Evolutionary conservation across 1,284 basidiomycete genomes (phyloP).

Genomic region (Sparassis latifolia): DNA sequence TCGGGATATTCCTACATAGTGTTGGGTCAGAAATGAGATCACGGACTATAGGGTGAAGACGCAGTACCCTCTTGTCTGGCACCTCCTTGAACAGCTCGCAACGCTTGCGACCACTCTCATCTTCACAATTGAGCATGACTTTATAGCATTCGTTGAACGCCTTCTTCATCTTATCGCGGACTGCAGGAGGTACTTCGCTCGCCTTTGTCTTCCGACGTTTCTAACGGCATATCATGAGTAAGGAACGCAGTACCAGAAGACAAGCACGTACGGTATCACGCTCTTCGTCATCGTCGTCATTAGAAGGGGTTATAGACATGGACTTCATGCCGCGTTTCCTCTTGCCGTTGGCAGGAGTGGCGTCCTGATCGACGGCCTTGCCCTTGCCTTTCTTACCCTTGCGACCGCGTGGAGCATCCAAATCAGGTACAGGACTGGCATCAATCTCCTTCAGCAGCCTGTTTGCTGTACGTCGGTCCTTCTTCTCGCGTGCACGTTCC

Average conservation of each 20-base stretch:
- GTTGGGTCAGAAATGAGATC: constrained; percentile 4
- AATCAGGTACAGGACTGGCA: constrained; percentile 55
- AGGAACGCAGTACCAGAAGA: neutral
- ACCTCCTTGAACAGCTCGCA: constrained; percentile 81
- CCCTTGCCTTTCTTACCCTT: constrained; percentile 64
- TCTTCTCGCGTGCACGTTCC: constrained; percentile 56
- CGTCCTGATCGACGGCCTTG: constrained; percentile 45
- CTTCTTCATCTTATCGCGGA: constrained; percentile 78
- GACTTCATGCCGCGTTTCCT: constrained; percentile 69
- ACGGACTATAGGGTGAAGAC: neutral
- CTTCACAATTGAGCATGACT: constrained; percentile 73
- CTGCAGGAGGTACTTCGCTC: constrained; percentile 44
- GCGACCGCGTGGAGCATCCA: constrained; percentile 43
- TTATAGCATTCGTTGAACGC: constrained; percentile 78
- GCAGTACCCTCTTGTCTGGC: constrained; percentile 64
- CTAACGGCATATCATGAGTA: constrained; percentile 28
- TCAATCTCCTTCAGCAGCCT: constrained; percentile 26
- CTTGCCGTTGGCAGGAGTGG: constrained; percentile 44
- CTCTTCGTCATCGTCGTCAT: constrained; percentile 64
- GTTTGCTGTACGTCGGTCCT: constrained; percentile 43
- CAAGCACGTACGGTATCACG: constrained; percentile 49
- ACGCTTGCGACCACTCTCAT: constrained; percentile 68
- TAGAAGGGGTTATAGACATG: constrained; percentile 70
- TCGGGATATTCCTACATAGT: constrained; percentile 78
- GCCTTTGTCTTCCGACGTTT: constrained; percentile 73